These are phyloP conservation scores for Mycena haematopus DNA, from an alignment of 768 basidiomycete species.

Conservation along the genomic window DNA sequence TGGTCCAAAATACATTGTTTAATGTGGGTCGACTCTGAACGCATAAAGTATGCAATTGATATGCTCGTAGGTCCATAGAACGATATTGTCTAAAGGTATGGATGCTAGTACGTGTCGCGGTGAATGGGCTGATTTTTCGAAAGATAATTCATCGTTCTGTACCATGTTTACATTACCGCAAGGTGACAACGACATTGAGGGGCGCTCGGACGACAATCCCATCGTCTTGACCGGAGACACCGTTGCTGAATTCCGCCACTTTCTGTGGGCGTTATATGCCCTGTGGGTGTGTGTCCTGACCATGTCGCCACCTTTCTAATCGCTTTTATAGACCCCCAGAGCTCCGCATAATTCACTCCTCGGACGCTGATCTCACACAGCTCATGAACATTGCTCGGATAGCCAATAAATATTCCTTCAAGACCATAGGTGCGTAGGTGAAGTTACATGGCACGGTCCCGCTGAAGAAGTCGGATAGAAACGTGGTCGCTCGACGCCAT, in stretches of 20 bases:
- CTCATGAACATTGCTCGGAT: constrained; percentile 70
- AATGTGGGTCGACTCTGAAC: constrained; percentile 52
- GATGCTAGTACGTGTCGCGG: not conserved
- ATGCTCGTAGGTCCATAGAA: constrained; percentile 57
- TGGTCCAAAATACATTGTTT: constrained; percentile 69
- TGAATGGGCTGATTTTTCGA: not conserved
- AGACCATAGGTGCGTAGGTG: constrained; percentile 39
- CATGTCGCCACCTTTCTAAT: constrained; percentile 50
- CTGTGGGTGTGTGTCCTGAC: constrained; percentile 54
- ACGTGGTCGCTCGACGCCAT: constrained; percentile 80
- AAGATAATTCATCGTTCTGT: constrained; percentile 64
- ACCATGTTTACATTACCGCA: constrained; percentile 74
- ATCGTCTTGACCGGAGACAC: constrained; percentile 69
- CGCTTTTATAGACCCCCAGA: constrained; percentile 65
- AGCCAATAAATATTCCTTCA: constrained; percentile 79
- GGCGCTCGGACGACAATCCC: constrained; percentile 68
- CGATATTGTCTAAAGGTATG: constrained; percentile 58
- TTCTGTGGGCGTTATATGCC: constrained; percentile 81
- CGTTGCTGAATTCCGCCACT: constrained; percentile 69
- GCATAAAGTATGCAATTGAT: constrained; percentile 10
- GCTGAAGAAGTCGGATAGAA: constrained; percentile 49
- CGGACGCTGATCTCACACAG: constrained; percentile 56
- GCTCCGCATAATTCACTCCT: constrained; percentile 52
- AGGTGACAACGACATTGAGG: constrained; percentile 57
- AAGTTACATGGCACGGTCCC: too few species aligned